Evolutionary conservation across 192 early-diverging fungal species (phyloP).

Genomic region (Mortierella hygrophila): DNA sequence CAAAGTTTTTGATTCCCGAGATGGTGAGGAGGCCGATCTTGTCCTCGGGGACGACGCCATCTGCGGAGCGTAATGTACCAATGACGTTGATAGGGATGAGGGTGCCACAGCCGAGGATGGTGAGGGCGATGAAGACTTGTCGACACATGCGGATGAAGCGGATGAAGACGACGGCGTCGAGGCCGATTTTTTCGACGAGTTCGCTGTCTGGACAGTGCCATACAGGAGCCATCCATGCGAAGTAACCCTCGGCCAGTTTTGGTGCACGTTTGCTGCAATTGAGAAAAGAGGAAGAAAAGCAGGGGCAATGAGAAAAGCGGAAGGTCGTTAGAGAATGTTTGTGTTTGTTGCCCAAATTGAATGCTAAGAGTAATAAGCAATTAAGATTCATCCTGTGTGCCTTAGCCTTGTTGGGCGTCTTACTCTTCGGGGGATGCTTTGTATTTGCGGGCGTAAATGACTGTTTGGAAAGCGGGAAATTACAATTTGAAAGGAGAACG

Average conservation of each 20-base stretch:
- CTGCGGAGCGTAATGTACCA: slow-evolving; percentile 51
- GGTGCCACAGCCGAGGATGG: slow-evolving; percentile 68
- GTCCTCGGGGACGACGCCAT: slow-evolving; percentile 24
- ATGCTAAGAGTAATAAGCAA: too few species aligned
- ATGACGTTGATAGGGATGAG: slow-evolving; percentile 76
- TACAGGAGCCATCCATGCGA: slow-evolving; percentile 74
- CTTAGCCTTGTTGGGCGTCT: not conserved
- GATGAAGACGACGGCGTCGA: slow-evolving; percentile 81
- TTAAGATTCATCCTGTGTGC: too few species aligned
- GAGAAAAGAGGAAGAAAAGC: not conserved
- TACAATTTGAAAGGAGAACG: not conserved
- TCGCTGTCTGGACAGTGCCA: slow-evolving; percentile 68
- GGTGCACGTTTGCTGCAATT: slow-evolving; percentile 69
- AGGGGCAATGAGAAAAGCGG: not conserved
- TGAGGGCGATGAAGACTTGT: slow-evolving; percentile 68
- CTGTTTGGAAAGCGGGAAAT: slow-evolving; percentile 9
- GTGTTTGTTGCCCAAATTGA: not conserved
- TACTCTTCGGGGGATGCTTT: slow-evolving; percentile 44
- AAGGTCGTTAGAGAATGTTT: not conserved
- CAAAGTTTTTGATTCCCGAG: slow-evolving; percentile 27
- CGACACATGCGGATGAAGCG: slow-evolving; percentile 73
- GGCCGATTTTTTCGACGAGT: slow-evolving; percentile 73
- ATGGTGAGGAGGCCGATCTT: slow-evolving; percentile 43
- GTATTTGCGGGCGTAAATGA: slow-evolving; percentile 53
- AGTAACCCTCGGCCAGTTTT: slow-evolving; percentile 69